Conservation (phyloP, 2,329 filamentous ascomycete genomes). For the Furcasterigmium furcatum region DNA sequence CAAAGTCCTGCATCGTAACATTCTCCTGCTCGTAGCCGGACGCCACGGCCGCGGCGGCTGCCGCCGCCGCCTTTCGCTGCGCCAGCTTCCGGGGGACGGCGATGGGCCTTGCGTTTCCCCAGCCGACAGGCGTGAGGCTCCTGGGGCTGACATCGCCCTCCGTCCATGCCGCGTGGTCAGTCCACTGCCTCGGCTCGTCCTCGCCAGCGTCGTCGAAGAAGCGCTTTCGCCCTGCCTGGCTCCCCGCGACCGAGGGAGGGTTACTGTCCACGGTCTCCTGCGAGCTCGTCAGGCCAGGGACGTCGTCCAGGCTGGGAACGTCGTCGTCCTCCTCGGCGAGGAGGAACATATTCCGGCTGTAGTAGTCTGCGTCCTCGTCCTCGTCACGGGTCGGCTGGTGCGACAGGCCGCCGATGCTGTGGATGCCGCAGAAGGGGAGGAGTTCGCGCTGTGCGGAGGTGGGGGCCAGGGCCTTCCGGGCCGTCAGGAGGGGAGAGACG, state of each 20-base stretch:
- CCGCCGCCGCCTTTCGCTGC: constrained; percentile 6
- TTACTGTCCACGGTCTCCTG: constrained; percentile 48
- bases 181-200: constrained; percentile 16
- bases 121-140: constrained; percentile 31
- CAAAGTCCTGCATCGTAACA: constrained; percentile 54
- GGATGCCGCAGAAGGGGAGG: constrained; percentile 75
- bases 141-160: constrained; percentile 37
- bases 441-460: constrained; percentile 54
- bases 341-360: not conserved
- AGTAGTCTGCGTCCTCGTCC: constrained; percentile 7
- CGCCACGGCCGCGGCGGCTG: constrained; percentile 3
- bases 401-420: constrained; percentile 68
- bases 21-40: constrained; percentile 43
- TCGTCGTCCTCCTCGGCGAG: constrained; percentile 17
- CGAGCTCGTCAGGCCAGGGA: constrained; percentile 50
- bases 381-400: constrained; percentile 46
- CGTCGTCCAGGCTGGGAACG: constrained; percentile 30
- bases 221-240: constrained; percentile 40
- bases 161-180: constrained; percentile 22
- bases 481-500: constrained; percentile 7
- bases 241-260: constrained; percentile 11
- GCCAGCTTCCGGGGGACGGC: constrained; percentile 39
- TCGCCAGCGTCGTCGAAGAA: constrained; percentile 41
- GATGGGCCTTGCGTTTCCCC: constrained; percentile 39
- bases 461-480: constrained; percentile 9